A percentile compares a stretch with the other conserved stretches of the same genome.
phyloP scores from a whole-genome alignment of 2,329 filamentous ascomycete species.

The Plenodomus biglobosus region DNA sequence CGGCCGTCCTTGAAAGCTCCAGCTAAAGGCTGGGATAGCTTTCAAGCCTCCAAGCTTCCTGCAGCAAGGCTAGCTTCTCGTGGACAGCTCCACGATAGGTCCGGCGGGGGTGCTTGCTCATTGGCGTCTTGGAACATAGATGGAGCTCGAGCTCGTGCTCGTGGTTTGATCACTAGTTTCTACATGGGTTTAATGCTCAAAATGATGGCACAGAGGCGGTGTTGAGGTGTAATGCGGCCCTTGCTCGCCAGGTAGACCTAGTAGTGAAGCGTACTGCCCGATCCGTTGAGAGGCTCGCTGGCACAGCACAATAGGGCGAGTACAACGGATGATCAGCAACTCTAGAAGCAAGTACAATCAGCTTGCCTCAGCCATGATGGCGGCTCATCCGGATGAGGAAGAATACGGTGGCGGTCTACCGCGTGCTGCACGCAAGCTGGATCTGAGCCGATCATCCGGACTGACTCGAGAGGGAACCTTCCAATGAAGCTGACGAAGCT shows the following conservation, averaged over 20 bases:
- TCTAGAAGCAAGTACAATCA: constrained; percentile 14
- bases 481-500: neutral
- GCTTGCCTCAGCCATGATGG: constrained; percentile 17
- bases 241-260: constrained; percentile 18
- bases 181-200: constrained; percentile 10
- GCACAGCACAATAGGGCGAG: constrained; percentile 12
- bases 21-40: constrained; percentile 28
- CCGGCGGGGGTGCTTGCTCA: constrained; percentile 24
- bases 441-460: constrained; percentile 26
- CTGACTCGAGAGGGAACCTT: neutral
- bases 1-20: constrained; percentile 22
- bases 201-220: constrained; percentile 21
- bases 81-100: constrained; percentile 24
- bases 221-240: constrained; percentile 25
- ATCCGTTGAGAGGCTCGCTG: constrained; percentile 13
- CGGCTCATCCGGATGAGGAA: constrained; percentile 30
- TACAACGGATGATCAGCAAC: constrained; percentile 7
- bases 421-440: constrained; percentile 20
- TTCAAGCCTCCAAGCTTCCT: constrained; percentile 28
- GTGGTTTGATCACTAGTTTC: constrained; percentile 9
- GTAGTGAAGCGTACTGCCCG: constrained; percentile 11
- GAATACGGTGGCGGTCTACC: constrained; percentile 6
- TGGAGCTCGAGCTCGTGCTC: constrained; percentile 3
- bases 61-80: constrained; percentile 33
- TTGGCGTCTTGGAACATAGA: constrained; percentile 12